Conservation (phyloP, 2,329 filamentous ascomycete genomes). For the Alternaria longipes region DNA sequence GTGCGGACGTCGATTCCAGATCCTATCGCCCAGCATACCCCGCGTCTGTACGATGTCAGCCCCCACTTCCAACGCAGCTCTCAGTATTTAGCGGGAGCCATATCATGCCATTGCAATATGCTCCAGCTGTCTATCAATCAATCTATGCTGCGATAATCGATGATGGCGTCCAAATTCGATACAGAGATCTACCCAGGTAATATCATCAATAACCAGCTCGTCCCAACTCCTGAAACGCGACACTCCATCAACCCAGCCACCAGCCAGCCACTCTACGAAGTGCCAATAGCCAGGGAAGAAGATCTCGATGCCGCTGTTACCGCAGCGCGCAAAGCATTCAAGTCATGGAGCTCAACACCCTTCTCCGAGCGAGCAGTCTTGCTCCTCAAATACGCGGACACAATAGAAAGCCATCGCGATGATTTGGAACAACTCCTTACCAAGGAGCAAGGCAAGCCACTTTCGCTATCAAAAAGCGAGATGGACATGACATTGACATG, state of each 20-base stretch:
- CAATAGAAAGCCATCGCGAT: slow-evolving; percentile 30
- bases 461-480: slow-evolving; percentile 31
- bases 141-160: too few relatives aligned
- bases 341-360: slow-evolving; percentile 51
- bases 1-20: neutral
- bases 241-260: slow-evolving; percentile 62
- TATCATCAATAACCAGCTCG: slow-evolving; percentile 59
- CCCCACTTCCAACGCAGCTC: neutral
- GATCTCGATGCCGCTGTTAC: slow-evolving; percentile 61
- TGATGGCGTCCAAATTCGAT: slow-evolving; percentile 1
- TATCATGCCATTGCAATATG: neutral
- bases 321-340: slow-evolving; percentile 56
- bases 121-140: neutral
- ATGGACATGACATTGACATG: slow-evolving; percentile 25
- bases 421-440: slow-evolving; percentile 34
- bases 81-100: neutral
- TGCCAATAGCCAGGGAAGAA: slow-evolving; percentile 57
- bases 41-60: neutral
- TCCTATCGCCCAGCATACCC: neutral
- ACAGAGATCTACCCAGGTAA: slow-evolving; percentile 46
- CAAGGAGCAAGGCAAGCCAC: slow-evolving; percentile 38
- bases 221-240: slow-evolving; percentile 53
- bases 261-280: slow-evolving; percentile 56
- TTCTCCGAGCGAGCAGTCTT: slow-evolving; percentile 30
- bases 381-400: slow-evolving; percentile 31